phyloP scores from a whole-genome alignment of 108 stramenopile species.

The Schizochytrium sp. region DNA sequence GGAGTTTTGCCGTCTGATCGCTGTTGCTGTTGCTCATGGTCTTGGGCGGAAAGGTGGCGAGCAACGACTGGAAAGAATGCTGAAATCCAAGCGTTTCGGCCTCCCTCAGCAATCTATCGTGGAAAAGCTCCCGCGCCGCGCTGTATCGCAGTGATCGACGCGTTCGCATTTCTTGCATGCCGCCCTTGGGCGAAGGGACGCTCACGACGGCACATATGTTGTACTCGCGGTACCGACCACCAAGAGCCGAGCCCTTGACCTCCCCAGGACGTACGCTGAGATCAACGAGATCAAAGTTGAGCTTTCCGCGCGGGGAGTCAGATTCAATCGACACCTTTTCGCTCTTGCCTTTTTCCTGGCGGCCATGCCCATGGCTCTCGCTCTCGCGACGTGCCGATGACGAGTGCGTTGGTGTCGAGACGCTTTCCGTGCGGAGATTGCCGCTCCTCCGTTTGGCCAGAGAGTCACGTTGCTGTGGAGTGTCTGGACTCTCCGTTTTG shows the following conservation, averaged over 20 bases:
- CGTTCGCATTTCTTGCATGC: neutral
- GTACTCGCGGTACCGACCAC: neutral
- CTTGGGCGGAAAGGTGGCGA: neutral
- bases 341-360: too few species aligned
- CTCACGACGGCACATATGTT: neutral
- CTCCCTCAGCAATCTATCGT: neutral
- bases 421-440: too few species aligned
- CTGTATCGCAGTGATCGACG: neutral
- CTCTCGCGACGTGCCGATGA: too few species aligned
- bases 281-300: neutral
- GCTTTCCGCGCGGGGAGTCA: neutral
- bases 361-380: too few species aligned
- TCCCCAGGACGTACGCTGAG: neutral
- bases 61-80: neutral
- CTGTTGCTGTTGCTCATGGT: neutral
- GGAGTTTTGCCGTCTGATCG: neutral
- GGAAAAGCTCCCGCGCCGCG: neutral
- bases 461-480: too few species aligned
- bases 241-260: neutral
- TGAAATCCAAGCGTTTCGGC: neutral
- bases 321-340: too few species aligned
- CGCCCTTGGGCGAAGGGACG: neutral
- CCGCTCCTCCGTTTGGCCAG: too few species aligned
- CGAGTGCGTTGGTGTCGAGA: too few species aligned
- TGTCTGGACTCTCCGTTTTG: too few species aligned